These are phyloP conservation scores for Alternaria arborescens DNA, from an alignment of 2,329 filamentous ascomycete species.

Conservation along the genomic window DNA sequence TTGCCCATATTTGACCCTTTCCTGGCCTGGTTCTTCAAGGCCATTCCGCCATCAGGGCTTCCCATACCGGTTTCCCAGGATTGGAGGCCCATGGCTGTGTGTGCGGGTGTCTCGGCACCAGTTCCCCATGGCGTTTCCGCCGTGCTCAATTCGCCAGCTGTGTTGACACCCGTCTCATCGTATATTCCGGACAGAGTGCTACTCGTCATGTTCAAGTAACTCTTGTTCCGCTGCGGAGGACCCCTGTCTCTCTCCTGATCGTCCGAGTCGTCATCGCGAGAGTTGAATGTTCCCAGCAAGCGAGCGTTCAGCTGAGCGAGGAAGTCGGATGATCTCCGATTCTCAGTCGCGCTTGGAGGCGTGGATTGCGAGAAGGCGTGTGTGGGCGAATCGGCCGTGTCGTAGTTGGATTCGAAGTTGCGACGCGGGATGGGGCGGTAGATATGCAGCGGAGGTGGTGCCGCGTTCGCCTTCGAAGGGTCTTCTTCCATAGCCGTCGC, in stretches of 20 bases:
- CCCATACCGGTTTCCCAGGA: constrained; percentile 33
- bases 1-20: constrained; percentile 12
- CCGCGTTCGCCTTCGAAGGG: constrained; percentile 33
- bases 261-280: constrained; percentile 32
- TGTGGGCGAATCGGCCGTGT: constrained; percentile 39
- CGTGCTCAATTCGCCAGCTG: constrained; percentile 57
- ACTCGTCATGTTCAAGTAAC: constrained; percentile 84
- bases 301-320: constrained; percentile 50
- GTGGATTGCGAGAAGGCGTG: constrained; percentile 33
- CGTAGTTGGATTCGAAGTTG: constrained; percentile 37
- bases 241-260: constrained; percentile 30
- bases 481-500: constrained; percentile 39
- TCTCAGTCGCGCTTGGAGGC: constrained; percentile 31
- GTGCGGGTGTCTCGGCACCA: constrained; percentile 73
- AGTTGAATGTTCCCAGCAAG: constrained; percentile 42
- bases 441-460: constrained; percentile 42
- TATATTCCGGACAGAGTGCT: constrained; percentile 95
- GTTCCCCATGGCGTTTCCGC: constrained; percentile 78
- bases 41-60: constrained; percentile 38
- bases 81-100: constrained; percentile 26
- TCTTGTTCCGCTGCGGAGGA: constrained; percentile 70
- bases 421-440: constrained; percentile 52
- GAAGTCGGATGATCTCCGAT: constrained; percentile 42
- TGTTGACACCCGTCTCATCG: constrained; percentile 51
- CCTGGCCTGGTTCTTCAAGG: constrained; percentile 32